Evolutionary conservation across 2,329 filamentous ascomycete genomes (phyloP).

Genomic region (Calonectria montana): DNA sequence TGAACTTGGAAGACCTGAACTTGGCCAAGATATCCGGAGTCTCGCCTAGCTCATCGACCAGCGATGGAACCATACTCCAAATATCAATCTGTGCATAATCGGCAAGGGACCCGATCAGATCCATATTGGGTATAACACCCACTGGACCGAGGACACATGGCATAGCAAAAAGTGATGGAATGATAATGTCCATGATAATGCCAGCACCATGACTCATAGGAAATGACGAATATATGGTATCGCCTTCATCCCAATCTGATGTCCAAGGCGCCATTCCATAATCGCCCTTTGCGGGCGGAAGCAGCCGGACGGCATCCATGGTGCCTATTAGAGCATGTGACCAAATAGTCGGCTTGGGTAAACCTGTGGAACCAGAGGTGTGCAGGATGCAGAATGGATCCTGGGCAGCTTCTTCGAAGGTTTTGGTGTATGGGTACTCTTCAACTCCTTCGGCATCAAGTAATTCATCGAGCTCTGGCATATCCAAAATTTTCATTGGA

Average conservation of each 20-base stretch:
- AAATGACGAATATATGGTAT: conserved; percentile 49
- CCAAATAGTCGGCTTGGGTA: conserved; percentile 52
- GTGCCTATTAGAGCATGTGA: conserved; percentile 47
- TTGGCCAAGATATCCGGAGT: conserved; percentile 45
- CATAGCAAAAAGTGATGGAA: conserved; percentile 49
- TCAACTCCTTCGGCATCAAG: conserved; percentile 28
- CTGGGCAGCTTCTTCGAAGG: conserved; percentile 44
- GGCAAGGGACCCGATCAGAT: conserved; percentile 47
- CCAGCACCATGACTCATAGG: conserved; percentile 53
- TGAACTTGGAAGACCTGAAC: conserved; percentile 46
- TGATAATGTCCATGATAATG: conserved; percentile 54
- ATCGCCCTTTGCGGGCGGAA: conserved; percentile 47
- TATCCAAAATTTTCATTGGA: conserved; percentile 41
- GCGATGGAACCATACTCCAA: conserved; percentile 52
- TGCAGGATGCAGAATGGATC: conserved; percentile 54
- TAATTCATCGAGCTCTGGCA: conserved; percentile 45
- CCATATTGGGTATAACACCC: conserved; percentile 49
- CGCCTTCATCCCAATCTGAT: conserved; percentile 41
- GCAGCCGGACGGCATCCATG: conserved; percentile 50
- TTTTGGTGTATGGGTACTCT: conserved; percentile 45
- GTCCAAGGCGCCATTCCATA: conserved; percentile 43
- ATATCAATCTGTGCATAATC: conserved; percentile 50
- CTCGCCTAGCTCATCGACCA: conserved; percentile 49
- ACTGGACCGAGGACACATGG: conserved; percentile 51
- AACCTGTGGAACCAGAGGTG: conserved; percentile 56